Conservation (phyloP, 176 grass and related monocot species). For the Oryza meyeriana region DNA sequence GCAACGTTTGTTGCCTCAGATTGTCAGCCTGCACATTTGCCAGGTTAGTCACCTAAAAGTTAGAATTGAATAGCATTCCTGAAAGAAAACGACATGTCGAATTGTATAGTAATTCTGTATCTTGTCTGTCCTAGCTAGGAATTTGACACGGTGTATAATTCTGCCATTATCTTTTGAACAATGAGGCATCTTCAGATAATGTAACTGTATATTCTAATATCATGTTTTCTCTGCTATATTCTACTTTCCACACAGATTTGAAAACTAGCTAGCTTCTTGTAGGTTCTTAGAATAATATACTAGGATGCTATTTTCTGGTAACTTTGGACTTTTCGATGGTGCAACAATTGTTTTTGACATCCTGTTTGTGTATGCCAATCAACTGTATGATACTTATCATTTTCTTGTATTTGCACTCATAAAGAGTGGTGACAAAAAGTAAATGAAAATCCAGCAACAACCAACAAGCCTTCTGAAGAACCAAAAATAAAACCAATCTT, state of each 20-base stretch:
- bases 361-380: not conserved
- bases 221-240: conserved; percentile 30
- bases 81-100: conserved; percentile 28
- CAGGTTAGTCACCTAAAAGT: conserved; percentile 14
- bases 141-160: not conserved
- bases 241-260: not conserved
- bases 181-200: conserved; percentile 28
- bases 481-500: conserved; percentile 6
- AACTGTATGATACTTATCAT: not conserved
- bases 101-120: conserved; percentile 27
- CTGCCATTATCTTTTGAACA: conserved; percentile 20
- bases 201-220: conserved; percentile 29
- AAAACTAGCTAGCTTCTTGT: conserved; percentile 26
- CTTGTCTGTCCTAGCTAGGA: conserved; percentile 30
- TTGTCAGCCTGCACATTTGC: conserved; percentile 77
- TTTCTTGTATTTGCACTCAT: conserved; percentile 10
- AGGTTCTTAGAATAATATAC: conserved; percentile 11
- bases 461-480: not conserved
- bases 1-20: conserved; percentile 83
- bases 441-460: not conserved
- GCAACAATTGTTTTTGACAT: too few species aligned
- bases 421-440: not conserved
- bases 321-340: not conserved
- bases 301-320: conserved; percentile 8
- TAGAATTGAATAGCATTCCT: not conserved